Percentiles rank a stretch among this genome's conserved stretches.
Evolutionary conservation across 345 rosid genomes (phyloP).

Genomic region (Iberis pinnata): DNA sequence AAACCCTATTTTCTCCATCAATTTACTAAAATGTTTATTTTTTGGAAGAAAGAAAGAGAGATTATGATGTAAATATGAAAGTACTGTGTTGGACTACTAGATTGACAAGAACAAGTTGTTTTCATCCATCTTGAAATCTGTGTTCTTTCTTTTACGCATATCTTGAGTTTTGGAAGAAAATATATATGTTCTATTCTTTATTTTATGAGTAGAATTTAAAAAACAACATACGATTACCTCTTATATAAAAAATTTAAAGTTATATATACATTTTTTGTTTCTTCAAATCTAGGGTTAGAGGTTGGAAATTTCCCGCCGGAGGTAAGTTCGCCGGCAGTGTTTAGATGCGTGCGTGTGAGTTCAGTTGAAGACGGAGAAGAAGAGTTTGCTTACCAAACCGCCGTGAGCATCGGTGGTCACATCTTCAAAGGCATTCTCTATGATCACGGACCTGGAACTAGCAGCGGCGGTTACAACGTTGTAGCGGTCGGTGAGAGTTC

Average conservation of each 20-base stretch:
- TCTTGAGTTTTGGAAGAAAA: too few species aligned
- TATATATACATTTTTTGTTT: too few species aligned
- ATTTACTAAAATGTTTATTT: background rate
- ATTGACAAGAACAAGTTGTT: conserved; percentile 27
- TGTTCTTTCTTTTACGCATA: too few species aligned
- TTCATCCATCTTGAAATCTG: too few species aligned
- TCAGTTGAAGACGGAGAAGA: conserved; percentile 41
- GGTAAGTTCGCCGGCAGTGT: conserved; percentile 45
- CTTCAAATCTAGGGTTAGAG: conserved; percentile 43
- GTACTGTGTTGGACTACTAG: conserved; percentile 26
- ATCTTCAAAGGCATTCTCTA: conserved; percentile 62
- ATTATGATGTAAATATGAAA: conserved; percentile 6
- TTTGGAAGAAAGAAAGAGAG: background rate
- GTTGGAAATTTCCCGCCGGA: conserved; percentile 50
- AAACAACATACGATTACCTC: too few species aligned
- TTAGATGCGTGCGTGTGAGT: conserved; percentile 52
- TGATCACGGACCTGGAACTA: conserved; percentile 44
- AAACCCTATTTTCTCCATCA: conserved; percentile 6
- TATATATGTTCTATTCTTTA: too few species aligned
- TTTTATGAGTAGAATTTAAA: too few species aligned
- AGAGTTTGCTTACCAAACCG: conserved; percentile 42
- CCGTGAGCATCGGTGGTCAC: conserved; percentile 54
- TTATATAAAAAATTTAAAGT: too few species aligned
- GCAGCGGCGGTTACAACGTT: conserved; percentile 14
- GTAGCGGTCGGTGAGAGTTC: conserved; percentile 24